A percentile compares a stretch with the other conserved stretches of the same genome.
These are phyloP conservation scores for Emericellopsis atlantica DNA, from an alignment of 2,329 filamentous ascomycete species.

Conservation along the genomic window DNA sequence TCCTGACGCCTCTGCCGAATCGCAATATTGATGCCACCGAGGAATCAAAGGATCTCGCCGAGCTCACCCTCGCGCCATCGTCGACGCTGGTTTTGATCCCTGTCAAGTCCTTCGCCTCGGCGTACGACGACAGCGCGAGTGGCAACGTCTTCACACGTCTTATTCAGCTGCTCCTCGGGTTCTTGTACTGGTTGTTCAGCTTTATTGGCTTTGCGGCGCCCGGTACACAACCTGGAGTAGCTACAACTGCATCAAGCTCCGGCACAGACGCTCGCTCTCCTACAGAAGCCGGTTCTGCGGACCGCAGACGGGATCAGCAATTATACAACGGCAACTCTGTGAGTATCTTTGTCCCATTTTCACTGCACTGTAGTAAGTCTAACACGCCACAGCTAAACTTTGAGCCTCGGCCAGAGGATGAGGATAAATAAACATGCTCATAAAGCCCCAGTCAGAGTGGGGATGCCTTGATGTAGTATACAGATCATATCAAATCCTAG, in stretches of 20 bases:
- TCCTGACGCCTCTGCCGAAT: slow-evolving; percentile 68
- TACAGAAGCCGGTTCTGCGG: slow-evolving; percentile 26
- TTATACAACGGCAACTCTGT: slow-evolving; percentile 90
- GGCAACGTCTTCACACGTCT: slow-evolving; percentile 14
- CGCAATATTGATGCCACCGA: slow-evolving; percentile 62
- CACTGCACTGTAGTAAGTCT: slow-evolving; percentile 12
- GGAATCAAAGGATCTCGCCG: slow-evolving; percentile 54
- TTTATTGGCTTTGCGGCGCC: slow-evolving; percentile 14
- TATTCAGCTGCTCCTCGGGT: slow-evolving; percentile 15
- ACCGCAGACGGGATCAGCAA: slow-evolving; percentile 48
- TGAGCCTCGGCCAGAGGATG: slow-evolving; percentile 50
- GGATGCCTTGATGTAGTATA: slow-evolving; percentile 7
- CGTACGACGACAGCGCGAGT: slow-evolving; percentile 21
- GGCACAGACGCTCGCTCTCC: slow-evolving; percentile 3
- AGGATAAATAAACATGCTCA: slow-evolving; percentile 22
- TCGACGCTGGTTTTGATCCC: slow-evolving; percentile 76
- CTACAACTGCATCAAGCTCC: not conserved
- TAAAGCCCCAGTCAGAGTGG: slow-evolving; percentile 9
- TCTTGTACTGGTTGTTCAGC: slow-evolving; percentile 22
- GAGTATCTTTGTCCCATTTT: slow-evolving; percentile 18
- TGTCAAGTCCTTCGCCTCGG: slow-evolving; percentile 33
- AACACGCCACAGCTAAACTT: slow-evolving; percentile 45
- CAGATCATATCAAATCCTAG: slow-evolving; percentile 13
- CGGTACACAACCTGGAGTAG: not conserved
- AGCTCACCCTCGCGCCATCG: slow-evolving; percentile 63